Conservation (phyloP, 202 grass and related monocot genomes). For the Setaria viridis region DNA sequence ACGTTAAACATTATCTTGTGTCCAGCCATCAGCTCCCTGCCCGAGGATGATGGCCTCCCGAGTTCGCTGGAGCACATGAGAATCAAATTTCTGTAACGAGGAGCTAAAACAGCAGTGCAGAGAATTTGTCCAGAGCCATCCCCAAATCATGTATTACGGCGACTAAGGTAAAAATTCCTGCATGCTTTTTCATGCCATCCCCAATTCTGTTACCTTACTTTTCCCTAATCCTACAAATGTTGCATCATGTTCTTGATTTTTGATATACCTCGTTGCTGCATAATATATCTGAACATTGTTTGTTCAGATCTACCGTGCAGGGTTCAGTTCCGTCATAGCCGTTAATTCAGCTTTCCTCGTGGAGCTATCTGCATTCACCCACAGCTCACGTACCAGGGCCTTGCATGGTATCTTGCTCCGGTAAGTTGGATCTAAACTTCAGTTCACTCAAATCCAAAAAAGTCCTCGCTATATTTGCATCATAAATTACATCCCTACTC, state of each 20-base stretch:
- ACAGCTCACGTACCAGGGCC: too few species aligned
- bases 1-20: neutral
- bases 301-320: neutral
- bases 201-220: too few species aligned
- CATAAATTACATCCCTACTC: too few species aligned
- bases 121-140: neutral
- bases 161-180: too few species aligned
- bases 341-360: neutral
- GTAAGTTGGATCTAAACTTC: neutral
- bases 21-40: neutral
- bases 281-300: neutral
- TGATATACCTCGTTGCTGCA: neutral
- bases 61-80: neutral
- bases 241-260: neutral
- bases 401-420: too few species aligned
- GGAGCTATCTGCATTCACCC: neutral
- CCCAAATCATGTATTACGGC: too few species aligned
- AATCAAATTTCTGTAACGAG: too few species aligned
- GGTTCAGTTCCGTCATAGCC: neutral
- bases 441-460: neutral
- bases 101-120: neutral
- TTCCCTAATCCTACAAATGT: too few species aligned
- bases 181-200: too few species aligned
- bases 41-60: neutral
- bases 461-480: too few species aligned